These are phyloP conservation scores for Aspergillus alliaceus DNA, from an alignment of 2,329 filamentous ascomycete species.

Conservation along the genomic window DNA sequence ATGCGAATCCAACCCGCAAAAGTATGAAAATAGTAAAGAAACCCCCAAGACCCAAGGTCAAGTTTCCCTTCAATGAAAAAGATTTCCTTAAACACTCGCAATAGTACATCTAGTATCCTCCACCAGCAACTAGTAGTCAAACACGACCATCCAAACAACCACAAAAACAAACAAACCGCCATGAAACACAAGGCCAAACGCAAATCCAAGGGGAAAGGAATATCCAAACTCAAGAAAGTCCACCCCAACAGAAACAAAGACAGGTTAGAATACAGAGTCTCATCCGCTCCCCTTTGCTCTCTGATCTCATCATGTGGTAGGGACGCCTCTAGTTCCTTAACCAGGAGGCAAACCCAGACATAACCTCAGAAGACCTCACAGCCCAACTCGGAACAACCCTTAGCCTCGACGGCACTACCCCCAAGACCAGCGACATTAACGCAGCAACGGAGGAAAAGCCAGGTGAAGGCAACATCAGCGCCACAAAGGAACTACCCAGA, in stretches of 20 bases:
- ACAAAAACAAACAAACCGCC: background rate
- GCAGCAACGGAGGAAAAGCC: background rate
- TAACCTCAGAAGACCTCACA: conserved; percentile 3
- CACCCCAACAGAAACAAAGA: background rate
- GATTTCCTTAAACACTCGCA: background rate
- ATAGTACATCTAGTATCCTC: background rate
- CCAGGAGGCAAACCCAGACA: background rate
- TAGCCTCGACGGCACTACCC: conserved; percentile 5
- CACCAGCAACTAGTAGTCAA: background rate
- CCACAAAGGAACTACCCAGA: background rate
- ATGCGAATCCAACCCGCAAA: no score
- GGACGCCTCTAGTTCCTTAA: background rate
- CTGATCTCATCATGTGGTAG: background rate
- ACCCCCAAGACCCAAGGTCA: no score
- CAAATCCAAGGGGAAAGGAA: background rate
- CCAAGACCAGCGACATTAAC: background rate
- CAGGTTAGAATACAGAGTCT: background rate
- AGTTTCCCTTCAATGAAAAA: no score
- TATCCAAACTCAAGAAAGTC: background rate
- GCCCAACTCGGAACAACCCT: conserved; percentile 3
- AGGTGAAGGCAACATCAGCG: background rate
- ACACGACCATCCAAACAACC: background rate
- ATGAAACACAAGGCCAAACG: background rate
- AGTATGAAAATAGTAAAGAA: no score
- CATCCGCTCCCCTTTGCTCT: background rate